These are phyloP conservation scores for Populus hybrid DNA, from an alignment of 441 rosid genomes.

Conservation along the genomic window DNA sequence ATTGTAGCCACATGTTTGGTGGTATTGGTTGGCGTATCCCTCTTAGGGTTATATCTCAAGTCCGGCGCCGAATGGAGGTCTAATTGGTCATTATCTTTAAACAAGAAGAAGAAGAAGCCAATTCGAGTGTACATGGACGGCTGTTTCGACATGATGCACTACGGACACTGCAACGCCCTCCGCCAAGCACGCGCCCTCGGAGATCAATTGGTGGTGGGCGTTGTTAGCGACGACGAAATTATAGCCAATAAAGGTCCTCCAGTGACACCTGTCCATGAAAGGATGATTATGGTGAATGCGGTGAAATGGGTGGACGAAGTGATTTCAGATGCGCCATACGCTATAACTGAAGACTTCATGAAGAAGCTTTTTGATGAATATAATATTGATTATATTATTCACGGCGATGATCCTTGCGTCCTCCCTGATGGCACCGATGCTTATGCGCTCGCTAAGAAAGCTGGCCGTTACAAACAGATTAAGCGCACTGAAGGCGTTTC, in stretches of 20 bases:
- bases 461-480: slow-evolving; percentile 70
- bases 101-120: slow-evolving; percentile 43
- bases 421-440: slow-evolving; percentile 70
- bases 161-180: slow-evolving; percentile 78
- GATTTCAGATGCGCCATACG: slow-evolving; percentile 60
- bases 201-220: slow-evolving; percentile 61
- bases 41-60: slow-evolving; percentile 28
- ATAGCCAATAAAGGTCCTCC: slow-evolving; percentile 68
- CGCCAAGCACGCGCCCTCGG: slow-evolving; percentile 70
- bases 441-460: slow-evolving; percentile 59
- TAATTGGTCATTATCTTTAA: not conserved
- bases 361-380: slow-evolving; percentile 55
- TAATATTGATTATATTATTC: slow-evolving; percentile 62
- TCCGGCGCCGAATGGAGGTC: slow-evolving; percentile 2
- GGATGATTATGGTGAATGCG: slow-evolving; percentile 61
- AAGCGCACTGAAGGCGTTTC: slow-evolving; percentile 73
- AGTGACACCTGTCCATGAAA: slow-evolving; percentile 54
- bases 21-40: slow-evolving; percentile 37
- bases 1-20: slow-evolving; percentile 39
- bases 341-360: slow-evolving; percentile 62
- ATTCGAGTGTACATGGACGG: slow-evolving; percentile 75
- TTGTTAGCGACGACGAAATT: slow-evolving; percentile 65
- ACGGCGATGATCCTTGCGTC: slow-evolving; percentile 65
- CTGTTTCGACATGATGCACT: slow-evolving; percentile 81
- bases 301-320: slow-evolving; percentile 80